Percentiles rank a stretch among this genome's conserved stretches.
Evolutionary conservation across 306 rosid genomes (phyloP).

Genomic region (Dalbergia cultrata): DNA sequence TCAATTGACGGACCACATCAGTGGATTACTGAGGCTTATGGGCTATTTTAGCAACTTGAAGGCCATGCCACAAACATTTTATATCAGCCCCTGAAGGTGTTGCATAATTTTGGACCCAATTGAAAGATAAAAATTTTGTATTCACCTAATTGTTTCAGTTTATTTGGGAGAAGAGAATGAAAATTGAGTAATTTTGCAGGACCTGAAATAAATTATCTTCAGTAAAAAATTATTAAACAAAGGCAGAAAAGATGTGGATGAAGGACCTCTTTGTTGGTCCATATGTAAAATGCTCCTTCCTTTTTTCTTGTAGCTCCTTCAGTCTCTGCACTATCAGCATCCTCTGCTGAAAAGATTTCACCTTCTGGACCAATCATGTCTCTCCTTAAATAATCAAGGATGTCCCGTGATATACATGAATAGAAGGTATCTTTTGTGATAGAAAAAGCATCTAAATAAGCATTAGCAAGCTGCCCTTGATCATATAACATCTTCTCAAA

Average conservation of each 20-base stretch:
- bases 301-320: slow-evolving; percentile 79
- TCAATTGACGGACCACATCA: slow-evolving; percentile 10
- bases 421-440: slow-evolving; percentile 78
- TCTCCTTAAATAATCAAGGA: slow-evolving; percentile 92
- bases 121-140: slow-evolving; percentile 10
- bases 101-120: slow-evolving; percentile 10
- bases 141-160: background rate
- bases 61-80: background rate
- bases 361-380: slow-evolving; percentile 95
- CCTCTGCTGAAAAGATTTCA: slow-evolving; percentile 99
- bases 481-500: slow-evolving; percentile 99
- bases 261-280: slow-evolving; percentile 85
- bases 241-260: slow-evolving; percentile 37
- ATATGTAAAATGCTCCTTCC: slow-evolving; percentile 92
- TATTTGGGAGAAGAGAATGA: background rate
- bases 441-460: slow-evolving; percentile 79
- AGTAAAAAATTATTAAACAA: slow-evolving; percentile 37
- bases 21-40: background rate
- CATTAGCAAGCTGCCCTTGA: slow-evolving; percentile 92
- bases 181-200: slow-evolving; percentile 30
- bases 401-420: slow-evolving; percentile 74
- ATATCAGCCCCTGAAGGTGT: background rate
- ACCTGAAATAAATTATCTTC: slow-evolving; percentile 23
- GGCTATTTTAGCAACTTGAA: background rate
- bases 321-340: slow-evolving; percentile 95